phyloP scores from a whole-genome alignment of 345 rosid genomes.

The Hibiscus syriacus region DNA sequence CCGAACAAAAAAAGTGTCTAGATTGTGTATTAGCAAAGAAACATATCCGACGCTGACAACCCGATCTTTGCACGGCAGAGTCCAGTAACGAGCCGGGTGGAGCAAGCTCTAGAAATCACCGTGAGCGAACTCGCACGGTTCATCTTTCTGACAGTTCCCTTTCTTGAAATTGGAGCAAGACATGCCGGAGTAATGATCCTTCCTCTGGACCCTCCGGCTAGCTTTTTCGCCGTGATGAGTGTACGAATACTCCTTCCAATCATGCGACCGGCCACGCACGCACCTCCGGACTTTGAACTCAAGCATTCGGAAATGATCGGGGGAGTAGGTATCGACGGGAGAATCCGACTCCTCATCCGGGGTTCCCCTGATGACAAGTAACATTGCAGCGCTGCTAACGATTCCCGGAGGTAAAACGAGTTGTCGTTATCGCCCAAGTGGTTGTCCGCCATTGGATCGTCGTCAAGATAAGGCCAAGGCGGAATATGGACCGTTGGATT shows the following conservation, averaged over 20 bases:
- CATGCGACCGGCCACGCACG: conserved; percentile 76
- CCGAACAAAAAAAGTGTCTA: too few relatives aligned
- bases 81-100: conserved; percentile 80
- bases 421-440: conserved; percentile 19
- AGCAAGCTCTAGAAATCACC: conserved; percentile 98
- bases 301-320: conserved; percentile 85
- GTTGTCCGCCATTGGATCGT: conserved; percentile 30
- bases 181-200: conserved; percentile 71
- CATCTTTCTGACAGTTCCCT: conserved; percentile 70
- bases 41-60: conserved; percentile 67
- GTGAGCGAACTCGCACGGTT: conserved; percentile 76
- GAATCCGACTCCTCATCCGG: conserved; percentile 46
- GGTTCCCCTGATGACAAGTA: conserved; percentile 46
- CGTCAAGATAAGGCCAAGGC: conserved; percentile 50
- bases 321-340: conserved; percentile 55
- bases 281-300: conserved; percentile 90
- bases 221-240: conserved; percentile 96
- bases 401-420: conserved; percentile 41
- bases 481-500: conserved; percentile 45
- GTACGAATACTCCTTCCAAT: conserved; percentile 98
- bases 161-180: conserved; percentile 81
- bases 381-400: conserved; percentile 51
- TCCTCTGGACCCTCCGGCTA: conserved; percentile 73
- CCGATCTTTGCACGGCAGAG: conserved; percentile 84
- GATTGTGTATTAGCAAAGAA: conserved; percentile 92